These are phyloP conservation scores for Alnus rubra DNA, from an alignment of 306 rosid genomes.

Conservation along the genomic window DNA sequence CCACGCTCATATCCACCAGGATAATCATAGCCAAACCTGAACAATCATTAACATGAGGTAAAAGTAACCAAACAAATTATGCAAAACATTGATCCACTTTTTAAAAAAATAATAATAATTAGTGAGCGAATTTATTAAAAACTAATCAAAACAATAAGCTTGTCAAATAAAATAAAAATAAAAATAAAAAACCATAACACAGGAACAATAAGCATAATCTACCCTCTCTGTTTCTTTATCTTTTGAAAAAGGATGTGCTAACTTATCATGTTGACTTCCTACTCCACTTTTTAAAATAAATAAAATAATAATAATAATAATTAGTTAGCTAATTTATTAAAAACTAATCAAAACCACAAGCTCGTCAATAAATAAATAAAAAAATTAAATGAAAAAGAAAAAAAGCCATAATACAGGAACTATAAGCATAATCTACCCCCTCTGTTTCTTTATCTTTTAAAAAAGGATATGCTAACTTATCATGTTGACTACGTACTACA, in stretches of 20 bases:
- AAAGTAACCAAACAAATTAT: background rate
- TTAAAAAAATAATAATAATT: background rate
- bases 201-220: background rate
- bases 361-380: too few species aligned
- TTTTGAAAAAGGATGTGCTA: background rate
- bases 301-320: background rate
- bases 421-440: background rate
- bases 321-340: background rate
- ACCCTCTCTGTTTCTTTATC: background rate
- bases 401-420: too few species aligned
- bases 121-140: background rate
- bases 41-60: conserved; percentile 25
- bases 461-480: background rate
- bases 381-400: too few species aligned
- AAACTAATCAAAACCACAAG: background rate
- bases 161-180: too few species aligned
- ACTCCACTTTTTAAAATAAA: background rate
- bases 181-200: too few species aligned
- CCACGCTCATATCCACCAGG: conserved; percentile 85
- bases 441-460: background rate
- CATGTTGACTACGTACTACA: background rate
- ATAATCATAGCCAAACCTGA: conserved; percentile 79
- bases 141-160: background rate
- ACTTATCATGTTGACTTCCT: background rate
- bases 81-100: background rate